Evolutionary conservation across 2,329 filamentous ascomycete genomes (phyloP).

Genomic region (Orbilia ellipsospora): DNA sequence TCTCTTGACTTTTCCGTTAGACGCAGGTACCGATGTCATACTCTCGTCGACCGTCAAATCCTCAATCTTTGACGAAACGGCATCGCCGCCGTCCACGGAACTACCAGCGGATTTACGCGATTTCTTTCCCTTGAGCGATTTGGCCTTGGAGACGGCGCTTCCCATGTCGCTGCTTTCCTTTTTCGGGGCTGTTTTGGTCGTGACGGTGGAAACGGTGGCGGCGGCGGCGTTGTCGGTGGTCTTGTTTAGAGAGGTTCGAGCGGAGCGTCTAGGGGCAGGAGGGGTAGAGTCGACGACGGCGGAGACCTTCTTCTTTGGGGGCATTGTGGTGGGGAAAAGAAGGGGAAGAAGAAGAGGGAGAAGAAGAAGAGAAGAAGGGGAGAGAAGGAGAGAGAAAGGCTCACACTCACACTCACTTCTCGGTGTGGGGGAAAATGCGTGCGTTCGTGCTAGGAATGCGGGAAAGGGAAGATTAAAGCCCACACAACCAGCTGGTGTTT

Average conservation of each 20-base stretch:
- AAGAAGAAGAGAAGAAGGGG: conserved; percentile 5
- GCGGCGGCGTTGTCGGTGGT: conserved; percentile 5
- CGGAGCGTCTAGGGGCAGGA: conserved; percentile 33
- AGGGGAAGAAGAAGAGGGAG: background rate
- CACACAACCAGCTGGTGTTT: background rate
- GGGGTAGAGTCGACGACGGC: conserved; percentile 25
- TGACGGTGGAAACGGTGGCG: conserved; percentile 4
- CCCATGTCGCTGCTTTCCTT: conserved; percentile 38
- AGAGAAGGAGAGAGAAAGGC: conserved; percentile 1
- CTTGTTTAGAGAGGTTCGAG: conserved; percentile 27
- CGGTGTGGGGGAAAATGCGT: conserved; percentile 1
- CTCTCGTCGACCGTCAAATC: conserved; percentile 35
- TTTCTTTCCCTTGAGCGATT: conserved; percentile 35
- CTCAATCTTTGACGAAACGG: conserved; percentile 32
- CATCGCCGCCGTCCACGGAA: conserved; percentile 16
- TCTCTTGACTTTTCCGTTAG: conserved; percentile 34
- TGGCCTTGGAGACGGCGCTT: conserved; percentile 42
- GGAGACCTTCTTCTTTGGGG: conserved; percentile 44
- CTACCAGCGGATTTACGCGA: conserved; percentile 46
- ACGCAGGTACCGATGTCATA: background rate
- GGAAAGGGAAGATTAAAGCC: conserved; percentile 7
- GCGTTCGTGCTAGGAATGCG: conserved; percentile 3
- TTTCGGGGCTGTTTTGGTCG: conserved; percentile 1
- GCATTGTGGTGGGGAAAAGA: conserved; percentile 32
- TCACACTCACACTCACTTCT: too few relatives aligned